Conservation (phyloP, 2,329 filamentous ascomycete species). For the Endoconidiophora polonica region DNA sequence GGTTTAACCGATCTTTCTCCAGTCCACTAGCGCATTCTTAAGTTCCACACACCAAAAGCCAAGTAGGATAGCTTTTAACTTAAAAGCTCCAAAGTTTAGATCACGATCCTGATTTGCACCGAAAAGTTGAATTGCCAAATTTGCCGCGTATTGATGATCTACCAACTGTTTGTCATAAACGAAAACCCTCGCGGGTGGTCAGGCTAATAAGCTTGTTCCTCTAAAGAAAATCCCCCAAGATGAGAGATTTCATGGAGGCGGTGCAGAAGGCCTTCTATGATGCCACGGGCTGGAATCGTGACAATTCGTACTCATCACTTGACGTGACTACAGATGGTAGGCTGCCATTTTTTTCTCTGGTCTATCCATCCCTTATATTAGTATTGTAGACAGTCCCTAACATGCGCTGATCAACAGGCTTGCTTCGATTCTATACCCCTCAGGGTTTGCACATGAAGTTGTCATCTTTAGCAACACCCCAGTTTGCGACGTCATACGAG, state of each 20-base stretch:
- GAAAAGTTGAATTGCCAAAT: no score
- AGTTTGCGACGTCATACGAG: conserved; percentile 89
- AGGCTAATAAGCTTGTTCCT: no score
- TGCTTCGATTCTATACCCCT: conserved; percentile 79
- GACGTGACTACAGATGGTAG: conserved; percentile 69
- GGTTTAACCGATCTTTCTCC: no score
- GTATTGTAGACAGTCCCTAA: neutral
- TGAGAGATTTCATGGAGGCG: conserved; percentile 97
- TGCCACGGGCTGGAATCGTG: conserved; percentile 72
- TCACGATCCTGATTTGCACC: no score
- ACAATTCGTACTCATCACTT: conserved; percentile 80
- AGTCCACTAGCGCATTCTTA: no score
- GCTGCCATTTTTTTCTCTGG: conserved; percentile 15
- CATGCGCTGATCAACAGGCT: conserved; percentile 31
- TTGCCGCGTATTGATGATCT: no score
- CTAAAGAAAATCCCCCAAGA: conserved; percentile 21
- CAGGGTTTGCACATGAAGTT: conserved; percentile 70
- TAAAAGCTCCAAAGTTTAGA: no score
- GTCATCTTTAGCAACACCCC: conserved; percentile 77
- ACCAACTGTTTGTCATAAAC: no score
- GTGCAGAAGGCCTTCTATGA: conserved; percentile 81
- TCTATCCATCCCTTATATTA: conserved; percentile 11
- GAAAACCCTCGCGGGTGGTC: no score
- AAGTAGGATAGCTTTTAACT: no score
- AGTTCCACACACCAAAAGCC: no score